Base-by-base conservation (phyloP, 1,139 yeast species). In the Geotrichum restrictum region DNA sequence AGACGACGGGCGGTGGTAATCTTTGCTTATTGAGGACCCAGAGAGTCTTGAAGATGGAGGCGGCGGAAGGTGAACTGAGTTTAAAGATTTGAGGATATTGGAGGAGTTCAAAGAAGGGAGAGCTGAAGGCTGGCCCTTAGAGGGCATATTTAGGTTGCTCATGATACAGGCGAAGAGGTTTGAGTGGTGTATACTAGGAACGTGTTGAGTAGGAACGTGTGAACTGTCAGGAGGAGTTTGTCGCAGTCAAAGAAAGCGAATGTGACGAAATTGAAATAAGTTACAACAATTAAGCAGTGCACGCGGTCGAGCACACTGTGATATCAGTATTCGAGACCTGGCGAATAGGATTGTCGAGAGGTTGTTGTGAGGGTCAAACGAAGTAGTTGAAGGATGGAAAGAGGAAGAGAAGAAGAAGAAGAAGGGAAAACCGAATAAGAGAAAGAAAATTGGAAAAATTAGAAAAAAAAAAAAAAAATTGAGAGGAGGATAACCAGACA, bases 21-120 rank as follows among this genome's bases (percentile, higher is more conserved):
- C 44, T 24, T 40, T 40, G 7, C 31, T 29, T 40, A 29, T 32
- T 10, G 44, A 38, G 8, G 44, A 39, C 14, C 29, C 18, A 29
- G 49, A 24, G 3, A 61, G 58, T 16, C 40, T 19, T 1, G 70
- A 59, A n/a, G 73, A 62, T 5, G 76, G 75, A 1, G 76, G 76
- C 10, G 76, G 76, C 13, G 76, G 77, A 29, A 73, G 67, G 53
- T 73, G 74, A 22, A 73, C 75, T 31, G 76, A 73, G 16, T 72
- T 68, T 57, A 73, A 62, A 21, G 76, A 73, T 60, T 71, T 72
- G 59, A 73, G 62, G 51, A 73, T 60, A 59, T 73, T 73, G 36
- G 72, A 66, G 57, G 69, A 67, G 18, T 34, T 36, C 13, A 46
- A 24, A 16, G 55, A 11, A 18, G 49, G 45, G 3, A 48, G 41